Evolutionary conservation across 768 basidiomycete genomes (phyloP).

Genomic region (Agrocybe praecox): DNA sequence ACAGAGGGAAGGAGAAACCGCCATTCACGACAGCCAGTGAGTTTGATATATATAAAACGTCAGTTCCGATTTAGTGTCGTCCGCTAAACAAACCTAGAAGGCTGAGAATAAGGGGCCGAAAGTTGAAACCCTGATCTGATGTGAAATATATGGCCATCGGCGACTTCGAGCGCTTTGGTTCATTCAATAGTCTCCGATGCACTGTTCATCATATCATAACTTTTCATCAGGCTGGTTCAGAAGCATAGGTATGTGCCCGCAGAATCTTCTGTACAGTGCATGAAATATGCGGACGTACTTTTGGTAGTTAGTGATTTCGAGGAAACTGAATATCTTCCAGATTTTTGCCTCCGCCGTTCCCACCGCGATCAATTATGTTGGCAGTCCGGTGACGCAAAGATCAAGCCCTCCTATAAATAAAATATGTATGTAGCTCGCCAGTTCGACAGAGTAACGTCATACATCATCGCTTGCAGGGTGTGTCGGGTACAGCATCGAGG

Average conservation of each 20-base stretch:
- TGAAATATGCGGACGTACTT: too few species aligned
- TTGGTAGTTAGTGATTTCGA: too few species aligned
- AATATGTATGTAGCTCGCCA: not conserved
- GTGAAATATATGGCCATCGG: not conserved
- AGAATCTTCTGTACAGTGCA: too few species aligned
- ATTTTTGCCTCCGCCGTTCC: not conserved
- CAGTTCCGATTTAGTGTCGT: not conserved
- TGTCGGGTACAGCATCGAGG: not conserved
- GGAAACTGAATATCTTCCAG: not conserved
- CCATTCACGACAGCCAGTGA: not conserved
- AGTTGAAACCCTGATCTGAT: slow-evolving; percentile 1
- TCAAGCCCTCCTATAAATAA: not conserved
- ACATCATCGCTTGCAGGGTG: not conserved
- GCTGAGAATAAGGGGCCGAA: slow-evolving; percentile 7
- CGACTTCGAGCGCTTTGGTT: not conserved
- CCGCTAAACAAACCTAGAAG: not conserved
- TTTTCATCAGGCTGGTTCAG: not conserved
- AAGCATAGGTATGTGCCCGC: not conserved
- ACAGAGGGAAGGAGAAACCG: slow-evolving; percentile 2
- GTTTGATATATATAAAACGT: slow-evolving; percentile 2
- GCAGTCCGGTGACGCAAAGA: not conserved
- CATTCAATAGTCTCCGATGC: not conserved
- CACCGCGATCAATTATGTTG: not conserved
- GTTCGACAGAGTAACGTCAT: not conserved
- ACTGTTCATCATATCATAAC: not conserved